phyloP scores from a whole-genome alignment of 2,329 filamentous ascomycete species.

The Didymella pinodella region DNA sequence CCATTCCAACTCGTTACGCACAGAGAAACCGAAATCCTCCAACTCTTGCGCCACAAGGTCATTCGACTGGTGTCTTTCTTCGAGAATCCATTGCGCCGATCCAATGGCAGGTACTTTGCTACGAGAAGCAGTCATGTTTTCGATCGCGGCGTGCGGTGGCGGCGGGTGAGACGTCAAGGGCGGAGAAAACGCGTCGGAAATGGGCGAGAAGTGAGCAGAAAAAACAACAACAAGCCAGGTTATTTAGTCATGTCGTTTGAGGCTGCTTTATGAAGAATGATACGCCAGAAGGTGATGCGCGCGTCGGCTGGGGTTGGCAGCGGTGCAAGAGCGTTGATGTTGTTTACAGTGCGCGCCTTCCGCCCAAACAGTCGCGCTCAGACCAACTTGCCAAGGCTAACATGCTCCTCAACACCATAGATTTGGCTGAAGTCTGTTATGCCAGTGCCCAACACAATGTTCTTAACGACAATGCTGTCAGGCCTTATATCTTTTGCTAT shows the following conservation, averaged over 20 bases:
- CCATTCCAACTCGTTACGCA: conserved; percentile 95
- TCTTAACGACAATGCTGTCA: background rate
- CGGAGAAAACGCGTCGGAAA: conserved; percentile 37
- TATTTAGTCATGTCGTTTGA: conserved; percentile 34
- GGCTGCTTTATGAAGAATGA: conserved; percentile 21
- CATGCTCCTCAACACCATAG: background rate
- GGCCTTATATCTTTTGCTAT: no score
- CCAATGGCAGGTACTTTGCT: conserved; percentile 67
- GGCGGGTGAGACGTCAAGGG: conserved; percentile 5
- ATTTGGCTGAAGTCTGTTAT: background rate
- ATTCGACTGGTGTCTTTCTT: conserved; percentile 80
- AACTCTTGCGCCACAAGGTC: conserved; percentile 81
- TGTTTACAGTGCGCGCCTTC: conserved; percentile 17
- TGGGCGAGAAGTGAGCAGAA: conserved; percentile 24
- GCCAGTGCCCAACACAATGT: background rate
- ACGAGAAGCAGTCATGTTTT: conserved; percentile 44
- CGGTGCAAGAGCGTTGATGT: conserved; percentile 23
- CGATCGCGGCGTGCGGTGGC: conserved; percentile 14
- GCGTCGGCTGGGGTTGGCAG: conserved; percentile 25
- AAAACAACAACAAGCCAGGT: conserved; percentile 10
- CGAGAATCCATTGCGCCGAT: conserved; percentile 82
- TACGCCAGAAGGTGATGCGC: conserved; percentile 22
- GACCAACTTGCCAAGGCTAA: conserved; percentile 1
- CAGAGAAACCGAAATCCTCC: conserved; percentile 92
- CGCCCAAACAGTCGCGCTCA: conserved; percentile 13